Evolutionary conservation across 305 asterid genomes (phyloP), one percentile per base, ranked within the genome.

Genomic region (Fraxinus sp.): DNA sequence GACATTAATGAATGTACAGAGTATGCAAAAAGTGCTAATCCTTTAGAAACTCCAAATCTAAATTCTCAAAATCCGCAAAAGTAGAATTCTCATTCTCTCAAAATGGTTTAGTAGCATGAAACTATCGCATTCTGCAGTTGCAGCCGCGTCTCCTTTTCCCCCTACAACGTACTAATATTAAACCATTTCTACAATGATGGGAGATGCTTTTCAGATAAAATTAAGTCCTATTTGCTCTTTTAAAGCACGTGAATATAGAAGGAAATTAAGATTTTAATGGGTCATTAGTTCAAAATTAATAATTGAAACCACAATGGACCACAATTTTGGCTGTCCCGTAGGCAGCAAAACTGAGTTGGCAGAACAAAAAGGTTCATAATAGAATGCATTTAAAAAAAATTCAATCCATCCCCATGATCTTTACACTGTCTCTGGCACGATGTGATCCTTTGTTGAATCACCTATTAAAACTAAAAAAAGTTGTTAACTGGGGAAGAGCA

Each of bases 401-500:
- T 3, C 24, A 20, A 55, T 64, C 72, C 7, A 20, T 66, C n/a
- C 33, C 74, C 74, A 26, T 10, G 74, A 66, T 9, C 74, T 26
- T 66, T 66, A 20, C 70, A 20, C 35, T 24, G 7, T 66, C 74
- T 4, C 74, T 66, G 35, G 3, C 36, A 26, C 36, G 36, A 66
- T 22, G 74, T 26, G 28, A 66, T 26, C 44, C 76, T 71, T 71
- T 71, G 22, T 14, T 71, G 24, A 71, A 33, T 24, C 70, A 68
- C 18, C 30, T 3, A 28, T 68, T 22, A 78, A 33, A 46, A 36
- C 70, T 33, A 66, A 28, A 78, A 30, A 80, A 62, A 49, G 81
- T 28, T 26, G 57, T 30, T 46, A 57, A 72, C 11, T 37, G 64
- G 71, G 76, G 80, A 81, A 78, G 46, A 44, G 76, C 32, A 81